Evolutionary conservation across 148 eudicot genomes (phyloP), one percentile per base, ranked within the genome.

Genomic region (Rheum nobile): DNA sequence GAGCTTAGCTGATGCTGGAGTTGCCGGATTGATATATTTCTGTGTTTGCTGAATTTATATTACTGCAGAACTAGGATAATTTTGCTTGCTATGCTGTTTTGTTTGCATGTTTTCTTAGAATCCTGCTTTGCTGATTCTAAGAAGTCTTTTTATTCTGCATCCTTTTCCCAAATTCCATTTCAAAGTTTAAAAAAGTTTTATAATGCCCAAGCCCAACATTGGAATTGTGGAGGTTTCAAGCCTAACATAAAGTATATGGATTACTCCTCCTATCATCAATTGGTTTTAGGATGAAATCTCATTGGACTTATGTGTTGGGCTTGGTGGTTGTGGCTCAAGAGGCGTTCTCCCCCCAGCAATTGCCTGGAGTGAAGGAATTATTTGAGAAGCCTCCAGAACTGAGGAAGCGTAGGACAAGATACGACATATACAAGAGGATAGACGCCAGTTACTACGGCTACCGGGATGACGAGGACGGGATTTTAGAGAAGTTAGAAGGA

Each of bases 331-430:
- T n/a, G n/a, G n/a, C n/a, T n/a, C n/a, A n/a, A n/a, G n/a, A n/a
- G n/a, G n/a, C n/a, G n/a, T n/a, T n/a, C n/a, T n/a, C n/a, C n/a
- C n/a, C n/a, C n/a, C 97, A 0, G 94, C 97, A 0, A 93, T 67
- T 93, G 21, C 97, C 98, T 0, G 98, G 98, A 16, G 98, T 93
- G 3, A 79, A 78, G 77, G 98, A 91, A 61, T 52, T 91, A 83
- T 93, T 93, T 21, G 97, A 93, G 79, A 93, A 93, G 88, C 97
- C 97, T 3, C 98, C 97, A 0, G 98, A 93, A 81, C 74, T 93
- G 79, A 42, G 97, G 41, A 93, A 91, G 82, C 77, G 98, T 67
- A 78, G 96, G 38, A 93, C 94, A n/a, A 80, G 98, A 78, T 93
- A 93, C 70, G 95, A 93, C 75, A 93, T 93, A 28, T 93, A 93